phyloP scores from a whole-genome alignment of 129 eudicot genomes.

The Chrysanthemum lavandulifolium region DNA sequence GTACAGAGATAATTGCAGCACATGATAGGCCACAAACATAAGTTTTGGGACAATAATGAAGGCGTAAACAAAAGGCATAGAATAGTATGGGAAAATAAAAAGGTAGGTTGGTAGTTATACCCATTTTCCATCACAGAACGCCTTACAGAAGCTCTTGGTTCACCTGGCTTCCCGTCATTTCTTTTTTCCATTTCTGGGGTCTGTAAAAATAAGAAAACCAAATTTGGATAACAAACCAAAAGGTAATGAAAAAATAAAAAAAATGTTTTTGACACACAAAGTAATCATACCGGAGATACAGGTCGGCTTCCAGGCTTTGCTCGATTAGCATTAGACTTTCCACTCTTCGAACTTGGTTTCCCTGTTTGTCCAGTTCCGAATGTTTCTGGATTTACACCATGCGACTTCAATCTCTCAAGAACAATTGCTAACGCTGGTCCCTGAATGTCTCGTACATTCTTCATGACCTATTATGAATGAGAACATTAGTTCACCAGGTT shows the following conservation, averaged over 20 bases:
- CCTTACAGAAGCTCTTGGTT: slow-evolving; percentile 83
- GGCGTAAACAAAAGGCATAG: no score
- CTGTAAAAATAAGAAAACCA: slow-evolving; percentile 27
- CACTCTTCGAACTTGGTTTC: slow-evolving; percentile 52
- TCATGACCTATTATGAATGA: slow-evolving; percentile 54
- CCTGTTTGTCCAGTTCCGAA: slow-evolving; percentile 49
- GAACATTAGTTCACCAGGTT: neutral
- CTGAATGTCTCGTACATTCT: slow-evolving; percentile 85
- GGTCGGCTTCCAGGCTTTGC: slow-evolving; percentile 65
- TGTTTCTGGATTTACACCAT: slow-evolving; percentile 69
- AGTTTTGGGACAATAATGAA: neutral
- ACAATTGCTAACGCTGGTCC: slow-evolving; percentile 94
- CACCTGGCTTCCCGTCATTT: slow-evolving; percentile 94
- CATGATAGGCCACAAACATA: neutral
- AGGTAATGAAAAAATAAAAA: neutral
- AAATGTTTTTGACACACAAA: neutral
- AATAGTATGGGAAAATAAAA: neutral
- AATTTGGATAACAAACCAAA: neutral
- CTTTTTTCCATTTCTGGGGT: slow-evolving; percentile 95
- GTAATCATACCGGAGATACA: slow-evolving; percentile 61
- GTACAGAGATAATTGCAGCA: neutral
- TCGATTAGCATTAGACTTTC: slow-evolving; percentile 63
- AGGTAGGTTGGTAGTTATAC: slow-evolving; percentile 27
- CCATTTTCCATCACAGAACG: slow-evolving; percentile 95
- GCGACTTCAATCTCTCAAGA: slow-evolving; percentile 75